phyloP scores from a whole-genome alignment of 306 rosid genomes.

The Cicer cuneatum region DNA sequence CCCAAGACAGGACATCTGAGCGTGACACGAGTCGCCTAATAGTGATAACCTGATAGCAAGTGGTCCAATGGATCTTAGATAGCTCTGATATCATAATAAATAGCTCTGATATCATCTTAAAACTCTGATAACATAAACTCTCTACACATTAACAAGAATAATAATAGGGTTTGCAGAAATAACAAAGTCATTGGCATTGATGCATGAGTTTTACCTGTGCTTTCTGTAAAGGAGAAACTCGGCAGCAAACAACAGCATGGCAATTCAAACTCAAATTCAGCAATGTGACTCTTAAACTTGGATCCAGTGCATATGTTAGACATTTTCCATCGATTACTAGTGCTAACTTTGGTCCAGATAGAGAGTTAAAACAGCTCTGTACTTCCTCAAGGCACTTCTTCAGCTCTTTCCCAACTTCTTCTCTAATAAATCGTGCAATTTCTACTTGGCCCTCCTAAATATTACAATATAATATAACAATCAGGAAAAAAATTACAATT shows the following conservation, averaged over 20 bases:
- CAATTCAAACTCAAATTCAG: slow-evolving; percentile 88
- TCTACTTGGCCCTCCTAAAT: slow-evolving; percentile 93
- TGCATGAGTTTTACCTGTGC: slow-evolving; percentile 75
- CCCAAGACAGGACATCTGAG: too few relatives aligned
- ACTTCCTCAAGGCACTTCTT: slow-evolving; percentile 73
- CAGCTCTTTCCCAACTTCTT: slow-evolving; percentile 69
- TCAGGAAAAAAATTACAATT: too few relatives aligned
- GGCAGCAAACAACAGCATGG: slow-evolving; percentile 93
- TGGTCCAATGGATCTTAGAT: too few relatives aligned
- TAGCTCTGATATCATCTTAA: too few relatives aligned
- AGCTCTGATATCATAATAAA: too few relatives aligned
- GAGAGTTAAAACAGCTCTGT: slow-evolving; percentile 52
- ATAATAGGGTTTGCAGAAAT: slow-evolving; percentile 20
- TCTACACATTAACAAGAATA: neutral
- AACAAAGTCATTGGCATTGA: slow-evolving; percentile 21
- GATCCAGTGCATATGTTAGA: slow-evolving; percentile 89
- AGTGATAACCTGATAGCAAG: too few relatives aligned
- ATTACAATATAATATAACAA: slow-evolving; percentile 27
- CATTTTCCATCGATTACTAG: slow-evolving; percentile 91
- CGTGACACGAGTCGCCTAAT: too few relatives aligned
- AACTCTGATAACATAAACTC: slow-evolving; percentile 21
- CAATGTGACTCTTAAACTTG: slow-evolving; percentile 73
- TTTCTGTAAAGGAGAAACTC: slow-evolving; percentile 98
- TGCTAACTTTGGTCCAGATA: slow-evolving; percentile 71
- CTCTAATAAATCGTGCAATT: slow-evolving; percentile 81